phyloP scores from a whole-genome alignment of 106 monocot genomes.

The Acanthochlamys bracteata region DNA sequence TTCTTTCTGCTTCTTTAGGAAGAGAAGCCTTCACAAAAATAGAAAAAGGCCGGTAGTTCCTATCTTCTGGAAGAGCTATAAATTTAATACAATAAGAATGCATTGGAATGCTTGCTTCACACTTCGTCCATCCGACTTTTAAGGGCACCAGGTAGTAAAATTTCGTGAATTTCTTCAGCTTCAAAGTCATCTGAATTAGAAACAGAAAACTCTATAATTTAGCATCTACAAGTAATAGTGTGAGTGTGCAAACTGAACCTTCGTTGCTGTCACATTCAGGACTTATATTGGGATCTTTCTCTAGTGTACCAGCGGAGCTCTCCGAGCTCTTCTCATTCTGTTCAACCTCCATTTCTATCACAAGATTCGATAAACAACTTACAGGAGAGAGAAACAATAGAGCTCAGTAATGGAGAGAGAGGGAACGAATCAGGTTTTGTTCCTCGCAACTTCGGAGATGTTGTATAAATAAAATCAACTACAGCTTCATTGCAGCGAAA shows the following conservation, averaged over 20 bases:
- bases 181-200: conserved; percentile 54
- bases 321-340: background rate
- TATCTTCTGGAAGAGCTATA: conserved; percentile 68
- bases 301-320: background rate
- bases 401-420: too few species aligned
- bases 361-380: background rate
- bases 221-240: background rate
- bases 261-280: conserved; percentile 14
- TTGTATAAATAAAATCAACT: too few species aligned
- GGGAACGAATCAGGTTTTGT: too few species aligned
- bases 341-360: background rate
- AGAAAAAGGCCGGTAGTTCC: conserved; percentile 67
- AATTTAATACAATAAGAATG: conserved; percentile 64
- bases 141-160: conserved; percentile 54
- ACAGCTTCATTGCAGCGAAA: too few species aligned
- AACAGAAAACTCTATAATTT: background rate
- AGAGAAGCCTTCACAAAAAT: conserved; percentile 56
- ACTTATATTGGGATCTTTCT: conserved; percentile 41
- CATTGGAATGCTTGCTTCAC: conserved; percentile 22
- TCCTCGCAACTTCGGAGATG: too few species aligned
- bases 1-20: conserved; percentile 71
- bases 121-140: conserved; percentile 25
- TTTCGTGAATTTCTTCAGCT: conserved; percentile 74
- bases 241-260: conserved; percentile 28
- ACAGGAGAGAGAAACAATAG: background rate